Base-by-base conservation (phyloP, 768 basidiomycete species). In the Dentipellis sp. region DNA sequence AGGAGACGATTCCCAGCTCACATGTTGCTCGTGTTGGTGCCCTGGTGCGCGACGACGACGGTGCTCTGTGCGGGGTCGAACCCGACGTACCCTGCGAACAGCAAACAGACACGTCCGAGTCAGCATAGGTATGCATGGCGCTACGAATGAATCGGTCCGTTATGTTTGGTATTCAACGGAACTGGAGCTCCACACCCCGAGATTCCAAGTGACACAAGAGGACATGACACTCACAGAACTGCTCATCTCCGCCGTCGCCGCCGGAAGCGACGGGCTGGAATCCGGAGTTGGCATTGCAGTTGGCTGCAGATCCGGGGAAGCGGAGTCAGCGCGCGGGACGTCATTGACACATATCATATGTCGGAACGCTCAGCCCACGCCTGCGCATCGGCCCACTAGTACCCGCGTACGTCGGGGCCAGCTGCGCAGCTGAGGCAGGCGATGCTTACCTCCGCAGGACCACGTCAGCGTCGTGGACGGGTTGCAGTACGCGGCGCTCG, bases 11-110 rank as follows among this genome's bases (percentile, higher is more conserved):
- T 12, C n/a, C 23, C 35, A 19, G 52, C 73, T 65, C 59, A 81
- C 80, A 84, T 63, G 56, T 79, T 63, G 0, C 68, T 74, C 4
- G 80, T 77, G 58, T 84, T 78, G 2, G 81, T 83, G 21, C 82
- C 81, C 64, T 83, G 71, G 60, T 83, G 82, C 1, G 75, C 77
- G 10, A 83, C 80, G 14, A 84, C 73, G 21, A 81, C 72, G 4
- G 78, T 69, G 55, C 77, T 71, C 52, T 74, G 68, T 7, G 67
- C 56, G 0, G 74, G 75, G 72, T 78, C 81, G 58, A 77, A 82
- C 2, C 83, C 82, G 17, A 83, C 81, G 21, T 14, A 46, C 53
- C 50, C 54, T 55, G 37, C 11, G 2, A 29, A 42, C 29, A 29
- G 37, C 11, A 1, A 29, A 42, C 29, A 29, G 6, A 29, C 29